These are phyloP conservation scores for Hypoxylon sp. DNA, from an alignment of 2,329 filamentous ascomycete species.

Conservation along the genomic window DNA sequence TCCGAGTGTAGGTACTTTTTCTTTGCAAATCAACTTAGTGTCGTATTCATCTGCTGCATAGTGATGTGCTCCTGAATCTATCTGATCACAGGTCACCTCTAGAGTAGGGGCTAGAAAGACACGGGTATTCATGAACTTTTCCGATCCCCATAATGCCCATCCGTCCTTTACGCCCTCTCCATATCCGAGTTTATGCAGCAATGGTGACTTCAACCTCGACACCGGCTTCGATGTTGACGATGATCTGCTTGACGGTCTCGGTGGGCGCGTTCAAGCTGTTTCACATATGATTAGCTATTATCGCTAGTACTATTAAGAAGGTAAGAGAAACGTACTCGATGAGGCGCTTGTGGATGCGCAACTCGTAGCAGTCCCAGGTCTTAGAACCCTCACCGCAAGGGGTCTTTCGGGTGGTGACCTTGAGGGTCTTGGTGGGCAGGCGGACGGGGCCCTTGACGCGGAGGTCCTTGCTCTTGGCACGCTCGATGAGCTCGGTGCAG, in stretches of 20 bases:
- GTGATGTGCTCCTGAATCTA: slow-evolving; percentile 7
- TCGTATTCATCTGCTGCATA: slow-evolving; percentile 21
- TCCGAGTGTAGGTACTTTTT: neutral
- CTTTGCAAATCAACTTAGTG: slow-evolving; percentile 16
- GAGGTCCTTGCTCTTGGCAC: slow-evolving; percentile 98
- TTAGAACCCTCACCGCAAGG: slow-evolving; percentile 99
- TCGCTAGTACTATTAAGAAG: neutral
- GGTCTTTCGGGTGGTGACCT: slow-evolving; percentile 98
- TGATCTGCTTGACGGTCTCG: slow-evolving; percentile 97
- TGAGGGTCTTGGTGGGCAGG: slow-evolving; percentile 96
- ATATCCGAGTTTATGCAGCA: slow-evolving; percentile 73
- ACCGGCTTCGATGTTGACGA: slow-evolving; percentile 95
- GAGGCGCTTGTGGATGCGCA: slow-evolving; percentile 99
- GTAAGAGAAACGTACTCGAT: slow-evolving; percentile 78
- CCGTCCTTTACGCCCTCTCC: slow-evolving; percentile 14
- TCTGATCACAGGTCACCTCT: slow-evolving; percentile 12
- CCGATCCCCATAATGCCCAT: slow-evolving; percentile 11
- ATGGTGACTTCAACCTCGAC: slow-evolving; percentile 96
- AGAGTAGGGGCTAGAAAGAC: slow-evolving; percentile 15
- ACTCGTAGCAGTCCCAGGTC: slow-evolving; percentile 99
- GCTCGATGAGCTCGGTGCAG: slow-evolving; percentile 97
- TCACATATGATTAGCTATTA: slow-evolving; percentile 45
- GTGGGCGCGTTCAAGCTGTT: slow-evolving; percentile 91
- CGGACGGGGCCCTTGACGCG: slow-evolving; percentile 98
- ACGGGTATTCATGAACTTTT: slow-evolving; percentile 26